Base-by-base conservation (phyloP, 2,329 filamentous ascomycete genomes). In the Biscogniauxia marginata region DNA sequence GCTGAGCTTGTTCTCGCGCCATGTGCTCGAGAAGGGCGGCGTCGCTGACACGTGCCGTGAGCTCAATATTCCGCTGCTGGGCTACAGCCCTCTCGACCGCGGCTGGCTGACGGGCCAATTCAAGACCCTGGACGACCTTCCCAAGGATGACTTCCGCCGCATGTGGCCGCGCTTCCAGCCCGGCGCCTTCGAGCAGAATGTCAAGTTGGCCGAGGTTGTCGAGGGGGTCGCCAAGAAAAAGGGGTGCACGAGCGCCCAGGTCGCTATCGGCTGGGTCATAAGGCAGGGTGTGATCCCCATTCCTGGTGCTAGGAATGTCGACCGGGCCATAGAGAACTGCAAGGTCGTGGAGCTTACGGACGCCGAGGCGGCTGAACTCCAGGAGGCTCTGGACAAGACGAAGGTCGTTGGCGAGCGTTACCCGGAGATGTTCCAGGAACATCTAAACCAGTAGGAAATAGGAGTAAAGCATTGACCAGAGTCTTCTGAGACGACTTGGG, bases 81-180 rank as follows among this genome's bases (percentile, higher is more conserved):
- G 79, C 2, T 86, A 87, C 73, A 82, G 80, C 48, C 84, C 85
- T 2, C 75, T 88, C 1, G 80, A 83, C 20, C 73, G 79, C 5
- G 85, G 85, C 1, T 81, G 84, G 58, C 64, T 84, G 52, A 77
- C 79, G 0, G 80, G 80, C 7, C 68, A 78, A 48, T 73, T 82
- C 64, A 77, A 72, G 55, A 77, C 69, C 8, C 49, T 67, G 2
- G 65, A 74, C 3, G 80, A 84, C 55, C 70, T 83, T 43, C 76
- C 76, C 0, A 71, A 77, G 45, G 75, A 71, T 44, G 79, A 82
- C 56, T 61, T 79, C 52, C 75, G 79, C 16, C 69, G 65, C 9
- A 49, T 54, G 4, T 56, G 78, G 50, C 77, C 80, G 1, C 75
- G 79, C 18, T 85, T 82, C 70, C 74, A 79, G 56, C 74, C 75